Evolutionary conservation across 768 basidiomycete species (phyloP), one percentile per base, ranked within the genome.

Genomic region (Leccinellum luteum): DNA sequence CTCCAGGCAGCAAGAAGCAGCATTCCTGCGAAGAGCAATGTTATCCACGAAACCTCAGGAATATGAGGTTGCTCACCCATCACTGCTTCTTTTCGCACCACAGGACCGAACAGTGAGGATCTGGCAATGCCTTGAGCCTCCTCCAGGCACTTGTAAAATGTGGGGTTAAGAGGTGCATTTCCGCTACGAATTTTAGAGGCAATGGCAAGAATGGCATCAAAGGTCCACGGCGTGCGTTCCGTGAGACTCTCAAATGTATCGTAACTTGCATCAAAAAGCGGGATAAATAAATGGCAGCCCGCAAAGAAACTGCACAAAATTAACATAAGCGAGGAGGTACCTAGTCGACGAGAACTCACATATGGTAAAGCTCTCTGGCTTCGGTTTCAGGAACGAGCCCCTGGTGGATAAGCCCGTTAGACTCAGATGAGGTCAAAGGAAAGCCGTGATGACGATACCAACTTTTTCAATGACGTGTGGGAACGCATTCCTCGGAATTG

Each of bases 101-200:
- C 86, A 49, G 94, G 93, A 15, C 95, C 94, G 67, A 98, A 97
- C 41, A 98, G 81, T 6, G 92, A 92, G 28, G 90, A 93, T 41
- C 94, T 83, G 44, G 95, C 95, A 64, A 98, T 96, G 48, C 94
- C 93, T 71, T 96, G 94, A 25, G 95, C 94, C 75, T 97, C 94
- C 70, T 96, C 94, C 45, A 96, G 78, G 69, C 90, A 91, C 68
- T 87, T 87, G 78, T 94, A 94, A 74, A 94, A 95, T 0, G 92
- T 90, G 48, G 87, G 81, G 59, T 85, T 86, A 44, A 92, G 84
- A 30, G 89, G 90, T 31, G 92, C 90, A 66, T 89, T 93, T 23
- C 94, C 94, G 61, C 90, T 90, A 67, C 92, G 83, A 67, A 98
- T 93, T 75, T 94, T 95, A 55, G 89, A 85, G 50, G 94, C 94